phyloP scores from a whole-genome alignment of 768 basidiomycete genomes.

The Phaffia australis region DNA sequence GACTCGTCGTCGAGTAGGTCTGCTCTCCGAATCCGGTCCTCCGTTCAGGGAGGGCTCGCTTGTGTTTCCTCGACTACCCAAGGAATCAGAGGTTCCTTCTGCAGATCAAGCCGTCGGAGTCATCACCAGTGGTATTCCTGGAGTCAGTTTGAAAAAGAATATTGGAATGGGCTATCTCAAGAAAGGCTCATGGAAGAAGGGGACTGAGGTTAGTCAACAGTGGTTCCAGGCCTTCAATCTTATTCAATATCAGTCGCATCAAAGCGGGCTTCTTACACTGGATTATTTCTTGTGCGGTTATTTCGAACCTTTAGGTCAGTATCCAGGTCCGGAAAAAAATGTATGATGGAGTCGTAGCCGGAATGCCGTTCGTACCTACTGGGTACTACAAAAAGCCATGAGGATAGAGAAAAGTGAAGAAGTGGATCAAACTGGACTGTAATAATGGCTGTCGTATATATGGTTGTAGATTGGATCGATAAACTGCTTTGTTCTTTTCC shows the following conservation, averaged over 20 bases:
- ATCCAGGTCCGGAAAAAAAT: conserved; percentile 76
- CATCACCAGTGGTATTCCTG: conserved; percentile 92
- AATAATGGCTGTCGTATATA: too few relatives aligned
- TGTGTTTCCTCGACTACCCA: conserved; percentile 40
- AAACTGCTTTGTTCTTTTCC: too few relatives aligned
- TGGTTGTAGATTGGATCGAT: too few relatives aligned
- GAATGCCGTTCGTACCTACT: conserved; percentile 79
- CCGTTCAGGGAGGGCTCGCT: conserved; percentile 57
- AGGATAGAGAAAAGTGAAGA: too few relatives aligned
- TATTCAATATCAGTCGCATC: too few relatives aligned
- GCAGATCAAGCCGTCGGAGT: conserved; percentile 42
- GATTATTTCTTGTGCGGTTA: too few relatives aligned
- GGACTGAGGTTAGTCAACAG: conserved; percentile 50
- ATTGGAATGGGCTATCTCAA: conserved; percentile 91
- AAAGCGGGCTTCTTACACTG: too few relatives aligned
- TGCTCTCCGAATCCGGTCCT: conserved; percentile 9
- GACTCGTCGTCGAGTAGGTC: conserved; percentile 57
- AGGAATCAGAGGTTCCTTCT: background rate
- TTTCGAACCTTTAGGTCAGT: conserved; percentile 29
- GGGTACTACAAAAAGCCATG: conserved; percentile 50
- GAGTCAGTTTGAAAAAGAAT: conserved; percentile 76
- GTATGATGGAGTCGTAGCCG: conserved; percentile 59
- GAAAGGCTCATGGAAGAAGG: conserved; percentile 75
- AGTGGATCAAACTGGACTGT: too few relatives aligned
- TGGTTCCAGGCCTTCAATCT: too few relatives aligned